Percentiles rank a stretch among this genome's conserved stretches.
phyloP scores from a whole-genome alignment of 2,329 filamentous ascomycete genomes.

The Sporothrix curviconia region DNA sequence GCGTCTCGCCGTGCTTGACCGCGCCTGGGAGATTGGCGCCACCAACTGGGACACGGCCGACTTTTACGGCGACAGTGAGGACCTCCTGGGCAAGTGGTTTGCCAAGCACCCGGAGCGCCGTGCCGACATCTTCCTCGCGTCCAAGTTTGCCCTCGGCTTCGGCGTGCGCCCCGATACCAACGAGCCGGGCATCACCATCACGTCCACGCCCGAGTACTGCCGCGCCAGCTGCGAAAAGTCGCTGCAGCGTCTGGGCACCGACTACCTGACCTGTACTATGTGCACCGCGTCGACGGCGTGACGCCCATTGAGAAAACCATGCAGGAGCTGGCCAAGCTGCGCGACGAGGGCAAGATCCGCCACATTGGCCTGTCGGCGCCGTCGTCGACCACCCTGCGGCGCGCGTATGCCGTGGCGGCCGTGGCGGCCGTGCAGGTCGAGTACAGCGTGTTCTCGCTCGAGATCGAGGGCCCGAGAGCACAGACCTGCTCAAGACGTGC shows the following conservation, averaged over 20 bases:
- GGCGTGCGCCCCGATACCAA: constrained; percentile 23
- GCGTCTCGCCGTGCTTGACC: constrained; percentile 38
- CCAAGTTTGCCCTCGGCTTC: constrained; percentile 27
- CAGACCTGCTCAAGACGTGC: constrained; percentile 45
- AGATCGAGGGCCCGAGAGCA: constrained; percentile 49
- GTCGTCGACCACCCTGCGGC: constrained; percentile 42
- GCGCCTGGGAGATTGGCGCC: constrained; percentile 40
- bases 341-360: constrained; percentile 48
- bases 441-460: constrained; percentile 43
- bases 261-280: constrained; percentile 51
- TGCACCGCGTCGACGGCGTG: constrained; percentile 41
- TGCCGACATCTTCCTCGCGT: constrained; percentile 41
- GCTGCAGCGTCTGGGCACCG: constrained; percentile 42
- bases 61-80: constrained; percentile 42
- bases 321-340: constrained; percentile 39
- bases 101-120: constrained; percentile 40
- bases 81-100: constrained; percentile 46
- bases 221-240: constrained; percentile 27
- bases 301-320: constrained; percentile 44
- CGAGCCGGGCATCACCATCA: constrained; percentile 19
- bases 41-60: constrained; percentile 47
- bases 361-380: constrained; percentile 50
- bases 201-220: constrained; percentile 28
- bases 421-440: constrained; percentile 42
- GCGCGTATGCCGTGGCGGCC: constrained; percentile 43